Conservation (phyloP, 768 basidiomycete species). For the Tylopilus intermedius region DNA sequence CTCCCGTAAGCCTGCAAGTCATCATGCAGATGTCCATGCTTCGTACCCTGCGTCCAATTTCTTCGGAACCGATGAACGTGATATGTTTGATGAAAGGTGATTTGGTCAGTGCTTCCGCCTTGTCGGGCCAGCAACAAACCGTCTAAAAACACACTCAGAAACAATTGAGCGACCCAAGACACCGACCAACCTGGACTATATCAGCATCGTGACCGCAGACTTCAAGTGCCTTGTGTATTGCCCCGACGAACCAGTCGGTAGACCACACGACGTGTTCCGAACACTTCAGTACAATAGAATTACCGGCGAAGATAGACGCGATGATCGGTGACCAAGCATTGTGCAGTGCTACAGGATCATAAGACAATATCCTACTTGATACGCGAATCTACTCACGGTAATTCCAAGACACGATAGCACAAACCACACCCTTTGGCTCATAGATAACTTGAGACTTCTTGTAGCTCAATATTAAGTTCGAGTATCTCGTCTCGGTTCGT, state of each 20-base stretch:
- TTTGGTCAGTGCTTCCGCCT: constrained; percentile 76
- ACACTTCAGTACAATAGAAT: constrained; percentile 86
- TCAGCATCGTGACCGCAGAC: constrained; percentile 83
- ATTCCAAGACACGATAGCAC: constrained; percentile 93
- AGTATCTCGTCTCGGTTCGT: constrained; percentile 63
- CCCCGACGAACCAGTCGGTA: constrained; percentile 74
- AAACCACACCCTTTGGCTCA: constrained; percentile 89
- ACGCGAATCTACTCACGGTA: constrained; percentile 56
- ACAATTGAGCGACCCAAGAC: not conserved
- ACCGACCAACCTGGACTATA: constrained; percentile 67
- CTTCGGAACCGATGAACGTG: constrained; percentile 86
- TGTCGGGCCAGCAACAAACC: constrained; percentile 84
- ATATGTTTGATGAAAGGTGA: constrained; percentile 85
- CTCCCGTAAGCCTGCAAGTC: not conserved
- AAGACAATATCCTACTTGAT: not conserved
- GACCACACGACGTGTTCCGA: constrained; percentile 94
- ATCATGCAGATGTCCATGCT: constrained; percentile 6
- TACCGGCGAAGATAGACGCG: constrained; percentile 86
- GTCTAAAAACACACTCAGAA: constrained; percentile 40
- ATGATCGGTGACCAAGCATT: constrained; percentile 93
- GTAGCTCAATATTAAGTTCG: constrained; percentile 66
- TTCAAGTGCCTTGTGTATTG: constrained; percentile 68
- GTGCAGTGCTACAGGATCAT: constrained; percentile 66
- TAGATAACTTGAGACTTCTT: constrained; percentile 77
- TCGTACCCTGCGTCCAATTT: constrained; percentile 65